Conservation (phyloP, 2,329 filamentous ascomycete species). For the Fusarium papillatum region DNA sequence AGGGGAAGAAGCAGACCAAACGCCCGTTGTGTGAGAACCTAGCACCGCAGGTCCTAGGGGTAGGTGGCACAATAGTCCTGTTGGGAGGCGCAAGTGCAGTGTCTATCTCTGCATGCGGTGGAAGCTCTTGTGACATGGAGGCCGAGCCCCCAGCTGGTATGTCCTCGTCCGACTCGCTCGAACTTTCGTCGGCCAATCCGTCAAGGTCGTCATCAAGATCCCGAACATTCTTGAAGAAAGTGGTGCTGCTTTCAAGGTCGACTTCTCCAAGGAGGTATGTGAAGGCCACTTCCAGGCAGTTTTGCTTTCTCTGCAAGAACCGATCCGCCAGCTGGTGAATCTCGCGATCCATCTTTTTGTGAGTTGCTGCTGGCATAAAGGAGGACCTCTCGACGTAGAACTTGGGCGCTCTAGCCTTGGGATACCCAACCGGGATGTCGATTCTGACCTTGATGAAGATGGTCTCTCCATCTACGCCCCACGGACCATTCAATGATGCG, state of each 20-base stretch:
- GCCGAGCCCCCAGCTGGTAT: conserved; percentile 66
- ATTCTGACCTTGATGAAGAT: conserved; percentile 75
- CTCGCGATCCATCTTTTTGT: conserved; percentile 65
- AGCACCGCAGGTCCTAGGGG: conserved; percentile 71
- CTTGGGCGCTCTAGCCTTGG: conserved; percentile 68
- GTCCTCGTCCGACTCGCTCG: conserved; percentile 81
- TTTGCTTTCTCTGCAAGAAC: conserved; percentile 69
- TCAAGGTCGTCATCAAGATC: conserved; percentile 72
- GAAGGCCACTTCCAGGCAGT: conserved; percentile 73
- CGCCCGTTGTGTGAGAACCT: conserved; percentile 73
- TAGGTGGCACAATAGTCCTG: conserved; percentile 67
- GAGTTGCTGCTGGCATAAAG: conserved; percentile 70
- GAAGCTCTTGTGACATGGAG: conserved; percentile 74
- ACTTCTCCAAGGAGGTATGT: conserved; percentile 75
- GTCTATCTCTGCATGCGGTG: conserved; percentile 66
- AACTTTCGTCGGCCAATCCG: conserved; percentile 79
- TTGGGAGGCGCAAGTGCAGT: conserved; percentile 65
- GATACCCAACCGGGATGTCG: conserved; percentile 71
- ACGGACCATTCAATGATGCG: conserved; percentile 75
- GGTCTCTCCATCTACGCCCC: conserved; percentile 67
- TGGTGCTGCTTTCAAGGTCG: conserved; percentile 71
- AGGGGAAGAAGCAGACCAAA: conserved; percentile 77
- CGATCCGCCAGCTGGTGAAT: conserved; percentile 68
- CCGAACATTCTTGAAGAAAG: conserved; percentile 73
- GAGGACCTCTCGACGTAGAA: conserved; percentile 74